Base-by-base conservation (phyloP, 176 grass and related monocot genomes). In the Leersia perrieri region DNA sequence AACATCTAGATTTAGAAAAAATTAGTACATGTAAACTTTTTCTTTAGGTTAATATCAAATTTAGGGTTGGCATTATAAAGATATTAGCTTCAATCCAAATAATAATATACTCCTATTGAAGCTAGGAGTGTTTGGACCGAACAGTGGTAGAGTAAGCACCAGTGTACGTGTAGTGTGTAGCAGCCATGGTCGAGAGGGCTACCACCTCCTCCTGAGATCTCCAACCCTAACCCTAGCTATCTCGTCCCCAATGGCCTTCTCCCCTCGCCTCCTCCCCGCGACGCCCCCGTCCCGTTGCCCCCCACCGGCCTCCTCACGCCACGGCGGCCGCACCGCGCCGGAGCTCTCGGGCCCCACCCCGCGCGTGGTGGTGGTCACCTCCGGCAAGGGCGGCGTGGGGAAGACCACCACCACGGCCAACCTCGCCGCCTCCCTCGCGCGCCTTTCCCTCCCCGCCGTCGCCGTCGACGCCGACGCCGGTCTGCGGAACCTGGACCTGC, bases 341-440 rank as follows among this genome's bases (percentile, higher is more conserved):
- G 86, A 95, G 88, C 88, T 98, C 34, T 70, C 96, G 13, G 96
- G 96, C 40, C 88, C 91, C 29, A 88, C 86, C 25, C 96, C 92
- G 22, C 92, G 92, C 31, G 93, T 94, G 33, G 90, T 95, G 14
- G 96, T 99, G 33, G 89, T 99, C 28, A 95, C 96, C 62, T 99
- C 96, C 3, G 92, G 96, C 6, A 99, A 99, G 76, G 96, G 92
- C 61, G 96, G 96, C 75, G 92, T 99, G 7, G 96, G 96, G 5
- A 99, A 99, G 85, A 99, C 96, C 38, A 95, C 96, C 29, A 92
- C 92, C 20, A 93, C 96, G 3, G 92, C 96, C 31, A 95, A 99
- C 79, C 81, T 99, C 11, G 93, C 91, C 25, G 86, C 92, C 26
- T 93, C 96, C 39, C 96, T 99, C 9, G 96, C 96, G 12, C 96